These are phyloP conservation scores for Scheffersomyces ergatensis DNA, from an alignment of 805 yeast species.

Conservation along the genomic window DNA sequence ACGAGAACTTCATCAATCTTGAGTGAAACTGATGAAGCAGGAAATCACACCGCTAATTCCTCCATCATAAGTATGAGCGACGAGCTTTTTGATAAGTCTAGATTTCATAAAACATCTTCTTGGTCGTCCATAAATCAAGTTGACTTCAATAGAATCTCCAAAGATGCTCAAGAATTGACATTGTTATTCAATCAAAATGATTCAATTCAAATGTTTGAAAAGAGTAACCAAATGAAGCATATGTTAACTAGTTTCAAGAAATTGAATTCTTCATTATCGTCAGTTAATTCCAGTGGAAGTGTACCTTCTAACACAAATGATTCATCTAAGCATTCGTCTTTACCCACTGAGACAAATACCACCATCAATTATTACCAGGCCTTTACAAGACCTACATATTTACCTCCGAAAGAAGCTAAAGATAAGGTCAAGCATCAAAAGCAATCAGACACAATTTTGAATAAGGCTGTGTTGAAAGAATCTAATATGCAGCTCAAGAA, in stretches of 20 bases:
- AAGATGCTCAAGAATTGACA: constrained; percentile 33
- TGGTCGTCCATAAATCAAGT: background rate
- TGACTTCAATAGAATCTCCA: constrained; percentile 18
- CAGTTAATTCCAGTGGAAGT: background rate
- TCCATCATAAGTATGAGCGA: background rate
- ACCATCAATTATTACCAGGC: constrained; percentile 22
- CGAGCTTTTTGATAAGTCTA: background rate
- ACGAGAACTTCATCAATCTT: constrained; percentile 47
- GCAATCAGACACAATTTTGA: constrained; percentile 48
- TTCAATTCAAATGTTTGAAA: constrained; percentile 19
- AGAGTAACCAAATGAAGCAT: constrained; percentile 18
- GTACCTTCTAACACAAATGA: constrained; percentile 3
- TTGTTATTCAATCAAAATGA: constrained; percentile 25
- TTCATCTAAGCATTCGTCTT: constrained; percentile 2
- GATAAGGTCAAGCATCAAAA: constrained; percentile 55
- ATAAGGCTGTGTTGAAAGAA: constrained; percentile 41
- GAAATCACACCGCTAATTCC: background rate
- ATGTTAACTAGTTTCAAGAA: constrained; percentile 18
- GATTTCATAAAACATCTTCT: background rate
- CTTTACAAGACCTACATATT: constrained; percentile 58
- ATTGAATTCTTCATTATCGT: constrained; percentile 5
- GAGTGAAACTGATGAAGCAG: background rate
- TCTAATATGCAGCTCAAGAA: constrained; percentile 26
- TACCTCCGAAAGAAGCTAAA: constrained; percentile 60
- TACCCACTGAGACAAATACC: constrained; percentile 4